phyloP scores from a whole-genome alignment of 495 filamentous ascomycete species.

The Entonaema liquescens region DNA sequence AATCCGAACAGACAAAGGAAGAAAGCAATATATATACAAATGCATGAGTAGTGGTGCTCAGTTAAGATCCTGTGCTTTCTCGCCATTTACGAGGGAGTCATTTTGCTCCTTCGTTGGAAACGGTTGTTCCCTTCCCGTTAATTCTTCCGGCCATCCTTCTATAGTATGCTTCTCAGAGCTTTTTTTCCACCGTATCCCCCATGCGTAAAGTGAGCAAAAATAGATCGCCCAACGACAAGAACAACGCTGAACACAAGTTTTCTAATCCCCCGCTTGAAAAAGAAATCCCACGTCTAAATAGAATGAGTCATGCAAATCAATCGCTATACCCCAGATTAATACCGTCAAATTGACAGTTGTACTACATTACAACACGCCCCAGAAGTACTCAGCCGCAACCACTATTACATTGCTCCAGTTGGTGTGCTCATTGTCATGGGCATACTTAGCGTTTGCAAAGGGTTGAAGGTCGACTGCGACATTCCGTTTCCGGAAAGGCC shows the following conservation, averaged over 20 bases:
- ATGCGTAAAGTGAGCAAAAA: conserved; percentile 28
- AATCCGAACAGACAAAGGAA: conserved; percentile 25
- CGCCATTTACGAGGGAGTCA: conserved; percentile 7
- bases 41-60: conserved; percentile 30
- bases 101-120: conserved; percentile 9
- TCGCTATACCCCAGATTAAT: conserved; percentile 23
- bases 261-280: conserved; percentile 26
- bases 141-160: conserved; percentile 28
- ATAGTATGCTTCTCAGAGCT: conserved; percentile 35
- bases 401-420: conserved; percentile 39
- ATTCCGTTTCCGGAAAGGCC: conserved; percentile 44
- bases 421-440: conserved; percentile 64
- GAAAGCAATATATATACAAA: conserved; percentile 44
- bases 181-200: conserved; percentile 39
- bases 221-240: conserved; percentile 13
- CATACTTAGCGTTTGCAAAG: conserved; percentile 63
- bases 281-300: conserved; percentile 34
- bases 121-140: conserved; percentile 4
- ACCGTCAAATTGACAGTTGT: conserved; percentile 16
- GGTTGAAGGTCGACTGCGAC: conserved; percentile 55
- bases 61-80: conserved; percentile 12
- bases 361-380: conserved; percentile 26
- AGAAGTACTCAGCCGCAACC: neutral
- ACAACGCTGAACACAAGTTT: conserved; percentile 13
- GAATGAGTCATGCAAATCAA: conserved; percentile 36